These are phyloP conservation scores for Dichomitus squalens DNA, from an alignment of 1,284 basidiomycete genomes.

Conservation along the genomic window DNA sequence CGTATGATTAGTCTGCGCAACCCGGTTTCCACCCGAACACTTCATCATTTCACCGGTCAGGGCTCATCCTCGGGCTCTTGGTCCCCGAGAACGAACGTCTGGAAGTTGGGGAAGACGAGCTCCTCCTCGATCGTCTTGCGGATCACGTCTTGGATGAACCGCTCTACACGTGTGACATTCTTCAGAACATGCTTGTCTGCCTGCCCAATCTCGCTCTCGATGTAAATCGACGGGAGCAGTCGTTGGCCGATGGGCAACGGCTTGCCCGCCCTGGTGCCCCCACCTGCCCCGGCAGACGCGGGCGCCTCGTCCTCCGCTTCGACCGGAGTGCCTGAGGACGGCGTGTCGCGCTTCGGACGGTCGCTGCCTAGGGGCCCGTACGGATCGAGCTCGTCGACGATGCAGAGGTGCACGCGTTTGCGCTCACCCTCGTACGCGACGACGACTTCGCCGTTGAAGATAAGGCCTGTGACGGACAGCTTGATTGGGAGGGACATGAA, in stretches of 20 bases:
- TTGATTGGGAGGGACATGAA: constrained; percentile 98
- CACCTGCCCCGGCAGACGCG: constrained; percentile 29
- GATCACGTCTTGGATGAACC: constrained; percentile 94
- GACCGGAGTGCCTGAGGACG: constrained; percentile 32
- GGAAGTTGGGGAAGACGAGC: constrained; percentile 92
- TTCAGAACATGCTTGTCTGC: constrained; percentile 94
- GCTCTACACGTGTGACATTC: constrained; percentile 96
- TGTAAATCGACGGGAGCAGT: constrained; percentile 87
- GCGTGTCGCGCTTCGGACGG: constrained; percentile 49
- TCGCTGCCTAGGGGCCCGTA: constrained; percentile 65
- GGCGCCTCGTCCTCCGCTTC: constrained; percentile 44
- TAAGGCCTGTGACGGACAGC: constrained; percentile 85
- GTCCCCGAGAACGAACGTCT: constrained; percentile 73
- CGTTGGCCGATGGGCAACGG: constrained; percentile 80
- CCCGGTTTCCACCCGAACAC: too few relatives aligned
- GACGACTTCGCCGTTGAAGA: constrained; percentile 86
- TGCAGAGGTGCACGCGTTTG: constrained; percentile 82
- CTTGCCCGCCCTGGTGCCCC: constrained; percentile 43
- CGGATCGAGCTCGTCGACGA: constrained; percentile 85
- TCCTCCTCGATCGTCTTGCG: constrained; percentile 94
- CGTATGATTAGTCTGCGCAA: too few relatives aligned
- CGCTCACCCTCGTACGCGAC: constrained; percentile 89
- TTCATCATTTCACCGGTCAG: neutral
- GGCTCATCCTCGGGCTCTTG: constrained; percentile 12
- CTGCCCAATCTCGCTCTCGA: constrained; percentile 97